Base-by-base conservation (phyloP, 73 alveolate genomes). In the Durusdinium trenchii region DNA sequence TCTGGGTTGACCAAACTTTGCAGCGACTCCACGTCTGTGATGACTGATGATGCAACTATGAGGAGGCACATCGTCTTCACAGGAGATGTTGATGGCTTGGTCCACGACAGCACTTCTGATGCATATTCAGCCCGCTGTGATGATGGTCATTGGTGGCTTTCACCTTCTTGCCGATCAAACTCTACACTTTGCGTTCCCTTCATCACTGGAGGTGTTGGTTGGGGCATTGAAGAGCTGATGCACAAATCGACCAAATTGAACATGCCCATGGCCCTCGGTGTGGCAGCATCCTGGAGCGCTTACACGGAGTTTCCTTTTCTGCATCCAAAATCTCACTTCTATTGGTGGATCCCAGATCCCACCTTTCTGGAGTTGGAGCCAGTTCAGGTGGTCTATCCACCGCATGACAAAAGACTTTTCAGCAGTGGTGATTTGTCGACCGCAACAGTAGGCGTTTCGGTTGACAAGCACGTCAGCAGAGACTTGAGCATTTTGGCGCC, bases 331-430 rank as follows among this genome's bases (percentile, higher is more conserved):
- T 14, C 57, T 16, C n/a, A n/a, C n/a, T 43, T 76, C 60, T 76
- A 42, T 42, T 76, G 86, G 86, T 76, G 86, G 91, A 3, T 46
- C 46, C 91, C 91, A 4, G 91, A 81, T 43, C 91, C 91, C 36
- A 81, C 91, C 46, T 81, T 81, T 46, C 28, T 81, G 64, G 91
- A 81, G 48, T 40, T 81, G 69, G 47, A 46, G 10, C 91, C 91
- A 2, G 4, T 47, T 18, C 6, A 18, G 28, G 20, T 81, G 64
- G 9, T 7, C 40, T 76, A 40, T 26, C 60, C 86, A 36, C n/a
- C 54, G 40, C 57, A 76, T 46, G 38, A 76, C 9, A 10, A 18
- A 5, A 38, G 18, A 26, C 60, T 3, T 3, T 76, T 3, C 16
- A 42, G 60, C 12, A 6, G 20, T 10, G 38, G 38, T 9, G 43